Conservation (phyloP, 2,329 filamentous ascomycete genomes). For the Sarocladium strictum region DNA sequence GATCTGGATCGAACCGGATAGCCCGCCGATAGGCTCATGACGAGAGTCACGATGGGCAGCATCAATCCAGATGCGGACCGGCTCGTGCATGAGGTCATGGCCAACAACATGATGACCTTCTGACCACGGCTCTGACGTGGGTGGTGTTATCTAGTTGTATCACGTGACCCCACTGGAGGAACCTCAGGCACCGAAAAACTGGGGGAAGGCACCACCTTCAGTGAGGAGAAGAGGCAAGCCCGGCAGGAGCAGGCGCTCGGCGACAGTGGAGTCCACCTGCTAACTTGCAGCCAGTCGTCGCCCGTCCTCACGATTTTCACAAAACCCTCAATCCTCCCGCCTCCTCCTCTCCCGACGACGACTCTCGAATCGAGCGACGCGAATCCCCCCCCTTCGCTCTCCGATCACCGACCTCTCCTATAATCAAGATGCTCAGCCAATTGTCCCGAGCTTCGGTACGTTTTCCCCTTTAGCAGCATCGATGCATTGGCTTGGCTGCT, state of each 20-base stretch:
- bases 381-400: neutral
- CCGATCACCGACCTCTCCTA: slow-evolving; percentile 17
- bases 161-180: neutral
- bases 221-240: slow-evolving; percentile 8
- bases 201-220: slow-evolving; percentile 5
- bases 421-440: slow-evolving; percentile 50
- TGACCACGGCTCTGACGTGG: neutral
- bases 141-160: neutral
- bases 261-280: slow-evolving; percentile 1
- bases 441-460: slow-evolving; percentile 51
- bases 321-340: slow-evolving; percentile 33
- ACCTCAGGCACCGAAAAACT: slow-evolving; percentile 7
- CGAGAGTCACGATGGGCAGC: neutral
- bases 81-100: slow-evolving; percentile 7
- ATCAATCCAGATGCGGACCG: neutral
- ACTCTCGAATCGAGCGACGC: slow-evolving; percentile 30
- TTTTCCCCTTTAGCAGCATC: slow-evolving; percentile 13
- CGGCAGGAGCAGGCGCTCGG: neutral
- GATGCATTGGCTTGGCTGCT: neutral
- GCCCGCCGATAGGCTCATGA: neutral
- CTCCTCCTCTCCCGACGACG: slow-evolving; percentile 20
- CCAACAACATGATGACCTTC: neutral
- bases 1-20: neutral
- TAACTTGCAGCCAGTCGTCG: neutral
- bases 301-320: slow-evolving; percentile 38